Evolutionary conservation across 2,329 filamentous ascomycete species (phyloP).

Genomic region (Didymella arachidicola): DNA sequence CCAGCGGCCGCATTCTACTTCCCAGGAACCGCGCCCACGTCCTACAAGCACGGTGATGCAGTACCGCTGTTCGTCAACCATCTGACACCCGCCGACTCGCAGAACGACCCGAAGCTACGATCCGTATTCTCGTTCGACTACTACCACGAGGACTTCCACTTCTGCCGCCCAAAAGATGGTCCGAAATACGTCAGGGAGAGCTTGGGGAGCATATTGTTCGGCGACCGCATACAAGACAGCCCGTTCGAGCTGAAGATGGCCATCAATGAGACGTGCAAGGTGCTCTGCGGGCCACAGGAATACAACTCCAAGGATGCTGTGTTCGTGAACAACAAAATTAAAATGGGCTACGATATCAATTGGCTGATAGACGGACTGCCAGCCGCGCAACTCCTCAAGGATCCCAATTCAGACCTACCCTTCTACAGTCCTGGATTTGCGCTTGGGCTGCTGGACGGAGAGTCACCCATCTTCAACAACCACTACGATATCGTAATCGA

Average conservation of each 20-base stretch:
- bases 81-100: slow-evolving; percentile 82
- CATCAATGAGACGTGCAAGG: slow-evolving; percentile 85
- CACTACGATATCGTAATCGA: slow-evolving; percentile 95
- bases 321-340: slow-evolving; percentile 85
- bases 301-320: slow-evolving; percentile 71
- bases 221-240: slow-evolving; percentile 96
- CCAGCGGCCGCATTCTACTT: slow-evolving; percentile 81
- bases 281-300: slow-evolving; percentile 73
- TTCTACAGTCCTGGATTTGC: slow-evolving; percentile 95
- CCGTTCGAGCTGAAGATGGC: slow-evolving; percentile 89
- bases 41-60: slow-evolving; percentile 79
- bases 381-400: slow-evolving; percentile 82
- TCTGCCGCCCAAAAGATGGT: slow-evolving; percentile 81
- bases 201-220: slow-evolving; percentile 94
- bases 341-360: slow-evolving; percentile 88
- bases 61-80: slow-evolving; percentile 94
- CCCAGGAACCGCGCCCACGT: slow-evolving; percentile 91
- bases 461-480: slow-evolving; percentile 78
- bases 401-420: slow-evolving; percentile 75
- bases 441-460: slow-evolving; percentile 67
- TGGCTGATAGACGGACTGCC: slow-evolving; percentile 96
- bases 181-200: slow-evolving; percentile 85
- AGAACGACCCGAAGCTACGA: slow-evolving; percentile 79
- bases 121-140: slow-evolving; percentile 98
- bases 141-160: slow-evolving; percentile 86